Evolutionary conservation across 176 grass and related monocot genomes (phyloP), one percentile per base, ranked within the genome.

Genomic region (Phoenix roebelenii): DNA sequence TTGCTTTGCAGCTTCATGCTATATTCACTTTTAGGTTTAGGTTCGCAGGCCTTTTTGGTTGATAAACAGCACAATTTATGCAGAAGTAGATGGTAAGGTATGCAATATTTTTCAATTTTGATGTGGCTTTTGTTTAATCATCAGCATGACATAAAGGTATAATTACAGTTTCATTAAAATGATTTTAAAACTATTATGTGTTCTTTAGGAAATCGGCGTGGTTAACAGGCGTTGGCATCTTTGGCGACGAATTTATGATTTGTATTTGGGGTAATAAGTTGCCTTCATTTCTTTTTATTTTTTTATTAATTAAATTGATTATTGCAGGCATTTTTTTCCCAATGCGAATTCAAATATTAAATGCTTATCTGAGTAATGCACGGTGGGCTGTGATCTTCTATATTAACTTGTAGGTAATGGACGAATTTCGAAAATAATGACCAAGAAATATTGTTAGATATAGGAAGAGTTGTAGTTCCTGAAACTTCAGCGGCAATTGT

Each of bases 211-310:
- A 77, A 60, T 96, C 59, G 87, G 92, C 75, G 92, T 91, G 52
- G 93, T 97, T 16, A 87, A 97, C 63, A 87, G 87, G 66, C 93
- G 87, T 57, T 97, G 93, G 87, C 93, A 97, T 85, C 78, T 97
- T 62, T 97, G 84, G 93, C 87, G 81, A 57, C 83, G 93, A 73
- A 91, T 91, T 76, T 97, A 97, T 88, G 93, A 97, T 55, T 78
- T 97, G 26, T 97, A 97, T 60, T 88, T 97, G 80, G 93, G 93
- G 93, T 97, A 91, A 82, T 57, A 44, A 3, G 53, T 58, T 25
- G 2, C 22, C 52, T 61, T 57, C 69, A 54, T 52, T 17, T 26
- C 24, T 54, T 4, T 18, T 51, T 18, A 29, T 54, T 70, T 6
- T 52, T 57, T 64, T 69, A 48, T 74, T 28, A 63, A 12, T 6